Percentiles rank a stretch among this genome's conserved stretches.
Evolutionary conservation across 148 eudicot genomes (phyloP).

Genomic region (Rhododendron simsii): DNA sequence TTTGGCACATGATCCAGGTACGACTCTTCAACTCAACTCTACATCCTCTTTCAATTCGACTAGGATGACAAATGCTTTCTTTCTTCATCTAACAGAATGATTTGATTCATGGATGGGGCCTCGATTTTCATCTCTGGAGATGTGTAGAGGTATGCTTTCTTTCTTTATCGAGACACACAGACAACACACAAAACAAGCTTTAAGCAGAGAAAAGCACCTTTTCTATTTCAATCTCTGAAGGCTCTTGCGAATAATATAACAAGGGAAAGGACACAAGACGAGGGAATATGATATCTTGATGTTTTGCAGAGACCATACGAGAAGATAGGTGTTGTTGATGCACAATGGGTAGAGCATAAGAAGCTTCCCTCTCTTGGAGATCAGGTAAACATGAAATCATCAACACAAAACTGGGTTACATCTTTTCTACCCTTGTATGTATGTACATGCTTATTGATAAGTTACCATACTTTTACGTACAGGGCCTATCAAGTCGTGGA

Average conservation of each 20-base stretch:
- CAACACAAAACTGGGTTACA: neutral
- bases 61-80: neutral
- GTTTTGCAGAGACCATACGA: slow-evolving; percentile 16
- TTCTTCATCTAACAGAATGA: slow-evolving; percentile 17
- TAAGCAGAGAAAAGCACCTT: neutral
- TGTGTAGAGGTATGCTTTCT: slow-evolving; percentile 26
- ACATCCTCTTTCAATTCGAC: neutral
- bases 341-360: slow-evolving; percentile 27
- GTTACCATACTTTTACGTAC: neutral
- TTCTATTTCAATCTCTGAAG: neutral
- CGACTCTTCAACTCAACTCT: neutral
- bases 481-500: neutral
- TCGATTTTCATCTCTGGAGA: slow-evolving; percentile 22
- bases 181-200: neutral
- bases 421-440: neutral
- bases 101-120: slow-evolving; percentile 29
- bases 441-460: neutral
- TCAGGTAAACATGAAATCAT: slow-evolving; percentile 4
- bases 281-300: neutral
- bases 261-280: neutral
- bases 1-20: slow-evolving; percentile 24
- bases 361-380: slow-evolving; percentile 17
- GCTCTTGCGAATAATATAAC: neutral
- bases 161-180: neutral
- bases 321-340: slow-evolving; percentile 7